These are phyloP conservation scores for Powellomyces hirtus DNA, from an alignment of 192 early-diverging fungal species.

Conservation along the genomic window DNA sequence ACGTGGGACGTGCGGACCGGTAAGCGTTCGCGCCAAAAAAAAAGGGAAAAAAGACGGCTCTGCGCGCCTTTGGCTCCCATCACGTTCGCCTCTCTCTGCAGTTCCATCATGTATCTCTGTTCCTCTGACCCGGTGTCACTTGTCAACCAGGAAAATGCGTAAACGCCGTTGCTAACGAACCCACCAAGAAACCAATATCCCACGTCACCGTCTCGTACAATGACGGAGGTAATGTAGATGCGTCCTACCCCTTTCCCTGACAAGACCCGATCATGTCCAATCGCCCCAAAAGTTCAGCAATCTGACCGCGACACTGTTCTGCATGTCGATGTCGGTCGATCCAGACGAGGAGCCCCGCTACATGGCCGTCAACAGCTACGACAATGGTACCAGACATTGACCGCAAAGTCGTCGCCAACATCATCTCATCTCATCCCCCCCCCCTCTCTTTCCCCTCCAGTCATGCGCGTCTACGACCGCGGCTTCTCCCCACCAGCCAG, in stretches of 20 bases:
- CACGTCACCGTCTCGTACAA: slow-evolving; percentile 62
- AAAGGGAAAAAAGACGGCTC: too few species aligned
- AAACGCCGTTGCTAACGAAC: slow-evolving; percentile 60
- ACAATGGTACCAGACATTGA: slow-evolving; percentile 65
- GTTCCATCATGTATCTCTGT: too few species aligned
- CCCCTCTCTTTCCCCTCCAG: slow-evolving; percentile 32
- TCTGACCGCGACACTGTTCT: background rate
- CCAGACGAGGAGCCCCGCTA: slow-evolving; percentile 65
- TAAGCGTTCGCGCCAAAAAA: slow-evolving; percentile 42
- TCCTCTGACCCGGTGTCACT: too few species aligned
- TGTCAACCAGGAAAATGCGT: slow-evolving; percentile 50
- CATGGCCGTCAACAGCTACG: slow-evolving; percentile 89
- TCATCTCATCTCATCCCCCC: background rate
- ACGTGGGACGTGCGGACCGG: slow-evolving; percentile 84
- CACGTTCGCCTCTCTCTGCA: too few species aligned
- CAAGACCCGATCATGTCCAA: too few species aligned
- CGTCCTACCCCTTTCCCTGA: too few species aligned
- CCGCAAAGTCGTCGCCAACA: background rate
- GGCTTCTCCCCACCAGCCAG: slow-evolving; percentile 76
- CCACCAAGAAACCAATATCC: slow-evolving; percentile 72
- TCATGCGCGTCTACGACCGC: slow-evolving; percentile 88
- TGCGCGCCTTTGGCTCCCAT: too few species aligned
- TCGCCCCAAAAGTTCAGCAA: background rate
- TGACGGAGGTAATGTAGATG: slow-evolving; percentile 29
- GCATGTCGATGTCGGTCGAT: too few species aligned